Evolutionary conservation across 805 yeast species (phyloP), one percentile per base, ranked within the genome.

Genomic region (Saccharomyces kudriavzevii): DNA sequence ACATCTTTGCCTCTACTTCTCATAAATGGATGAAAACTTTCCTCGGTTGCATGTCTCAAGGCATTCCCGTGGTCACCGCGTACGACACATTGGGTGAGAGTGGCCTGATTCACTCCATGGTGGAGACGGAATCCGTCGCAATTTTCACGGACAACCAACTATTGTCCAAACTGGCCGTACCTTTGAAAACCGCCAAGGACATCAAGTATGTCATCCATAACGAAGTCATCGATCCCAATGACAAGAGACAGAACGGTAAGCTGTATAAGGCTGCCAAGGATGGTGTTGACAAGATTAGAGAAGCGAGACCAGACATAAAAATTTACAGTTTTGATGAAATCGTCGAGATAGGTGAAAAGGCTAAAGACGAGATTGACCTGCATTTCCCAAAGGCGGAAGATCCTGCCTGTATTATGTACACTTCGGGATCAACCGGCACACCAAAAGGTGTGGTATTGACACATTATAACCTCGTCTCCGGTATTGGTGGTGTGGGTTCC

Each of bases 31-130:
- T 92, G 89, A 87, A 88, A 73, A 79, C 89, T 31, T 92, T 83
- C 60, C 71, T 89, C 57, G 96, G 91, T 13, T 79, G 88, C 52
- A 81, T 82, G 62, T 74, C 89, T 49, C 96, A 89, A 70, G 72
- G 80, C 49, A 83, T 94, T 56, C 87, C 98, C 20, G 79, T 87
- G 53, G 98, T 90, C 48, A 94, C 99, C n/a, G 98, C 99, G 30
- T 94, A 94, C 71, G 97, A 91, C 70, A 89, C 97, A 29, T 76
- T 91, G 60, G 97, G 97, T 55, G 96, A 89, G 70, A 77, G 78
- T 43, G 96, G 96, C 35, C 78, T 91, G 66, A 86, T 85, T 53
- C 96, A 87, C 71, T 90, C 97, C 3, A 77, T 94, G 67, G 77
- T 79, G 35, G 87, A 91, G 73, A 89, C 98, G 2, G 87, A 77